Conservation (phyloP, 1,139 yeast species). For the Groenewaldozyma sp. region DNA sequence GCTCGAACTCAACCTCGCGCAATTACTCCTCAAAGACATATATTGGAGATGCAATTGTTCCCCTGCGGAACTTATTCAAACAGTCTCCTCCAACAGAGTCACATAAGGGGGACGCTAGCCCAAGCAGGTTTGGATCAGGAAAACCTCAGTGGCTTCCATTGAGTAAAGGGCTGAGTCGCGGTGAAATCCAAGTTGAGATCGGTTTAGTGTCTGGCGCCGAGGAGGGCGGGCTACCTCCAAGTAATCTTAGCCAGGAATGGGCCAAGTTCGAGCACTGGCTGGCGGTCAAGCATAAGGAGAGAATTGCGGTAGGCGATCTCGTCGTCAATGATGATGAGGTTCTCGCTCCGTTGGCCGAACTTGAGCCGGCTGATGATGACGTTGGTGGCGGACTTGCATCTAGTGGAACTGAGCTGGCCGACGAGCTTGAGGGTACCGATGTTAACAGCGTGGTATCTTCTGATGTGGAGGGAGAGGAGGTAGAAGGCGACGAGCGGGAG, state of each 20-base stretch:
- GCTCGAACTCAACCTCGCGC: no score
- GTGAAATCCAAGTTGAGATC: constrained; percentile 46
- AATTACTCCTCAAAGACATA: constrained; percentile 32
- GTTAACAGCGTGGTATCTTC: not conserved
- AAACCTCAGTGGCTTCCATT: constrained; percentile 4
- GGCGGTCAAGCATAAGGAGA: constrained; percentile 1
- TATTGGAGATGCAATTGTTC: constrained; percentile 47
- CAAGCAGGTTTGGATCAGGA: not conserved
- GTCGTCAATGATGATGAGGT: constrained; percentile 8
- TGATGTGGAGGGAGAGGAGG: not conserved
- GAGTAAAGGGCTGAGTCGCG: constrained; percentile 29
- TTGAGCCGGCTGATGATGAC: constrained; percentile 1
- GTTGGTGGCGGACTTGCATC: constrained; percentile 7
- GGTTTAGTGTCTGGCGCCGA: constrained; percentile 21
- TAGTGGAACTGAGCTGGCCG: not conserved
- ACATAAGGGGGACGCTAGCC: not conserved
- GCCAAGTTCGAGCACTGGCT: constrained; percentile 8
- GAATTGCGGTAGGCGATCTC: not conserved
- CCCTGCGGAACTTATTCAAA: constrained; percentile 37
- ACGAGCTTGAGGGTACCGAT: not conserved
- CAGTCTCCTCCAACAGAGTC: no score
- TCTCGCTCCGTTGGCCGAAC: constrained; percentile 5
- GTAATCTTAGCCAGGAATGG: constrained; percentile 14
- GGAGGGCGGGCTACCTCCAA: constrained; percentile 3
- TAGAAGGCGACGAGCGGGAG: constrained; percentile 10